These are phyloP conservation scores for Colletotrichum aenigma DNA, from an alignment of 2,329 filamentous ascomycete species.

Conservation along the genomic window DNA sequence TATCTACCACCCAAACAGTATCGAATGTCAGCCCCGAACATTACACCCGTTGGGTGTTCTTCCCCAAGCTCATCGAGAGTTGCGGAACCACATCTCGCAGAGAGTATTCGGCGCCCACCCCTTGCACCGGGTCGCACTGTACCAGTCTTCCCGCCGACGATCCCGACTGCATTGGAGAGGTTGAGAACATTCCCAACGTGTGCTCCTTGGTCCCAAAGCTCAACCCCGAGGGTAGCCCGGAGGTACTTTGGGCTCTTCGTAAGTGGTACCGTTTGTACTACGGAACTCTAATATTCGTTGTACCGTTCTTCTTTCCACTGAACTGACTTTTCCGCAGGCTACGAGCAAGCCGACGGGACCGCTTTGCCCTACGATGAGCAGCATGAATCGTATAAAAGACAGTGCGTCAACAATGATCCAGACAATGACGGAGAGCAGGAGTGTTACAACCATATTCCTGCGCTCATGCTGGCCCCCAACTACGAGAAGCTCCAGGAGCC, in stretches of 20 bases:
- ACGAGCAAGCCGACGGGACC: background rate
- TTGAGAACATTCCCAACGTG: background rate
- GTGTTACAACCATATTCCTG: background rate
- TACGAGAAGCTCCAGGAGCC: background rate
- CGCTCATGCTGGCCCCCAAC: background rate
- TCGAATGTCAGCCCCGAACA: background rate
- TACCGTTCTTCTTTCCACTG: too few relatives aligned
- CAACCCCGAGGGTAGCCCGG: background rate
- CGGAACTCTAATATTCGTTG: too few relatives aligned
- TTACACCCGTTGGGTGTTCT: background rate
- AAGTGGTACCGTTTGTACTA: background rate
- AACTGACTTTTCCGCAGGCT: background rate
- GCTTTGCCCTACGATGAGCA: background rate
- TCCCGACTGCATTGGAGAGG: background rate
- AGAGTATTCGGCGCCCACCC: background rate
- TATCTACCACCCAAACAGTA: too few relatives aligned
- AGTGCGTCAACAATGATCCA: background rate
- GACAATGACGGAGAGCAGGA: background rate
- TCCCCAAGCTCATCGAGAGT: background rate
- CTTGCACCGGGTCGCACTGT: rapidly evolving
- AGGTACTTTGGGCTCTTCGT: background rate
- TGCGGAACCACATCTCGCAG: background rate
- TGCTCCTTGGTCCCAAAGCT: background rate
- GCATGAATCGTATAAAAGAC: background rate
- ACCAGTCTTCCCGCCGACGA: background rate